phyloP scores from a whole-genome alignment of 1,284 basidiomycete species.

The Puccinia polysora region DNA sequence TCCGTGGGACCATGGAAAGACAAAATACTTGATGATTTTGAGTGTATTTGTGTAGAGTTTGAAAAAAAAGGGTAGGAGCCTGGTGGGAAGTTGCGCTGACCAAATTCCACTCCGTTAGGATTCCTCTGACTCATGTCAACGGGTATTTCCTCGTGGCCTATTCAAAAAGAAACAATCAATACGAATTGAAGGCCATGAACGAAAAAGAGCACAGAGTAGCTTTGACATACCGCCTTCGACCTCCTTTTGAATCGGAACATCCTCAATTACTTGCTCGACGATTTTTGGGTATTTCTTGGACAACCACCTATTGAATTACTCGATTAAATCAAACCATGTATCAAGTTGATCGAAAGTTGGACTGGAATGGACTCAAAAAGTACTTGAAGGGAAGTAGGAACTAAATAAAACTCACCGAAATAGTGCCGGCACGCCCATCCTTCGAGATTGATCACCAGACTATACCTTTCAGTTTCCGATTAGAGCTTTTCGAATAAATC shows the following conservation, averaged over 20 bases:
- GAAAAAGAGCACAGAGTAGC: not conserved
- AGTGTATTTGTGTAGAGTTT: conserved; percentile 11
- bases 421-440: conserved; percentile 42
- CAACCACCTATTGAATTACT: conserved; percentile 50
- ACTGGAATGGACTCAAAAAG: too few relatives aligned
- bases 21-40: conserved; percentile 47
- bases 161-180: not conserved
- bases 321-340: not conserved
- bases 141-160: conserved; percentile 29
- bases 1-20: conserved; percentile 48
- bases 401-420: conserved; percentile 20
- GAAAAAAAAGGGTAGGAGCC: not conserved
- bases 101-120: conserved; percentile 94
- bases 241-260: conserved; percentile 49
- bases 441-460: not conserved
- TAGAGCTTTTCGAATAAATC: too few relatives aligned
- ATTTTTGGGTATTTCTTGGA: conserved; percentile 54
- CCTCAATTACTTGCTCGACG: conserved; percentile 52
- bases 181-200: not conserved
- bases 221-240: conserved; percentile 48
- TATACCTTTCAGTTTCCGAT: too few relatives aligned
- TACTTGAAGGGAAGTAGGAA: too few relatives aligned
- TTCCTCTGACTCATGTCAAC: conserved; percentile 73
- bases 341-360: too few relatives aligned
- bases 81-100: conserved; percentile 60